Evolutionary conservation across 2,329 filamentous ascomycete species (phyloP).

Genomic region (Colletotrichum tropicale): DNA sequence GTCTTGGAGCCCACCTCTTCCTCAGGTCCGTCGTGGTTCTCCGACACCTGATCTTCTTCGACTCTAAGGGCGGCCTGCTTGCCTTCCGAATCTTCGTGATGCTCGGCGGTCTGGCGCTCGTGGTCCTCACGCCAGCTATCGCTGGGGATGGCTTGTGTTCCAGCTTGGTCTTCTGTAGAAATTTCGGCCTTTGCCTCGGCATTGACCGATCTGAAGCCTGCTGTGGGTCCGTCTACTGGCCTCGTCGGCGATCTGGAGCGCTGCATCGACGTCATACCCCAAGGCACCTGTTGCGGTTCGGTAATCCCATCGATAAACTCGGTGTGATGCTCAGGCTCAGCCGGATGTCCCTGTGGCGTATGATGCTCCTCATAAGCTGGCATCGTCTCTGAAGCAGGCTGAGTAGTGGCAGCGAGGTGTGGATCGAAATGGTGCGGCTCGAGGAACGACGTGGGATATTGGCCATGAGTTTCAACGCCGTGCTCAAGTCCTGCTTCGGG

Average conservation of each 20-base stretch:
- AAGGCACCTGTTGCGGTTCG: constrained; percentile 14
- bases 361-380: background rate
- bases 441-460: constrained; percentile 7
- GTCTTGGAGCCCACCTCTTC: background rate
- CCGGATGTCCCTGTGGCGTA: background rate
- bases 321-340: background rate
- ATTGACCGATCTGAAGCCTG: background rate
- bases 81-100: background rate
- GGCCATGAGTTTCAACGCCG: background rate
- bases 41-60: constrained; percentile 1
- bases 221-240: background rate
- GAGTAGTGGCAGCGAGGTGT: background rate
- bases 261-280: constrained; percentile 14
- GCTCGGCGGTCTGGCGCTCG: background rate
- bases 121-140: background rate
- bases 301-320: constrained; percentile 5
- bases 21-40: constrained; percentile 5
- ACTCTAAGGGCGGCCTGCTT: background rate
- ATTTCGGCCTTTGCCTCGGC: background rate
- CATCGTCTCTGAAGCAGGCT: background rate
- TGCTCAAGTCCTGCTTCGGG: constrained; percentile 10
- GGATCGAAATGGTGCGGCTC: constrained; percentile 3
- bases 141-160: background rate
- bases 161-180: background rate
- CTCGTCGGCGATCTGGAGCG: background rate